Percentiles rank a stretch among this genome's conserved stretches.
Evolutionary conservation across 2,329 filamentous ascomycete genomes (phyloP).

Genomic region (Xylaria multiplex): DNA sequence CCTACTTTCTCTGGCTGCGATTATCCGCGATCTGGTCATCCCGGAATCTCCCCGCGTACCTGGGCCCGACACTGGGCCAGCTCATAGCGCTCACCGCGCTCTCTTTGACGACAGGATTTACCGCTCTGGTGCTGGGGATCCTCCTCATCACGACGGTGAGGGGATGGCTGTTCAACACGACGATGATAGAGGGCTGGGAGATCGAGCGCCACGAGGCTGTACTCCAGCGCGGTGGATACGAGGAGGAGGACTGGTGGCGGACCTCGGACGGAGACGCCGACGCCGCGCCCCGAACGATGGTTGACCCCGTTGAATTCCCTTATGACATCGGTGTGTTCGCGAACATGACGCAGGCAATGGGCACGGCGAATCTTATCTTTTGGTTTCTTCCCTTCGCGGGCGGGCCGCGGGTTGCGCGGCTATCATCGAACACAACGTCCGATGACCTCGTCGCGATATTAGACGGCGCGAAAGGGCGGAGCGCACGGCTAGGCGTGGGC

Average conservation of each 20-base stretch:
- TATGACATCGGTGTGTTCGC: constrained; percentile 81
- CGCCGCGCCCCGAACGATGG: constrained; percentile 57
- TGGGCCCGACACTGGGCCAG: constrained; percentile 71
- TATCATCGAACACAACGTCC: constrained; percentile 41
- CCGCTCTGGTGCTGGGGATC: constrained; percentile 70
- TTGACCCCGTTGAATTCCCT: constrained; percentile 78
- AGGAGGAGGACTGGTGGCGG: constrained; percentile 52
- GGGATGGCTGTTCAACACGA: constrained; percentile 74
- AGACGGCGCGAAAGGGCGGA: constrained; percentile 5
- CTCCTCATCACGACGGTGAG: constrained; percentile 71
- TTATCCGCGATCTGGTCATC: constrained; percentile 69
- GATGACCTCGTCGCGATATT: constrained; percentile 25
- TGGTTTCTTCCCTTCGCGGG: constrained; percentile 77
- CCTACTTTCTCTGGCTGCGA: constrained; percentile 69
- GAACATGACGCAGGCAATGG: constrained; percentile 82
- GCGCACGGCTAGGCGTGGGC: constrained; percentile 52
- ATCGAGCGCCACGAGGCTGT: constrained; percentile 70
- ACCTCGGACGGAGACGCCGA: constrained; percentile 45
- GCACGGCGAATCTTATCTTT: constrained; percentile 68
- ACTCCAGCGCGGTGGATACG: constrained; percentile 56
- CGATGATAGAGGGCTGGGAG: constrained; percentile 85
- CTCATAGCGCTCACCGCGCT: constrained; percentile 71
- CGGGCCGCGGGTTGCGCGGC: constrained; percentile 55
- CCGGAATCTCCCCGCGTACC: constrained; percentile 76
- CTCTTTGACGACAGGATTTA: constrained; percentile 65